phyloP scores from a whole-genome alignment of 2,329 filamentous ascomycete genomes.

The Ascocoryne sarcoides region DNA sequence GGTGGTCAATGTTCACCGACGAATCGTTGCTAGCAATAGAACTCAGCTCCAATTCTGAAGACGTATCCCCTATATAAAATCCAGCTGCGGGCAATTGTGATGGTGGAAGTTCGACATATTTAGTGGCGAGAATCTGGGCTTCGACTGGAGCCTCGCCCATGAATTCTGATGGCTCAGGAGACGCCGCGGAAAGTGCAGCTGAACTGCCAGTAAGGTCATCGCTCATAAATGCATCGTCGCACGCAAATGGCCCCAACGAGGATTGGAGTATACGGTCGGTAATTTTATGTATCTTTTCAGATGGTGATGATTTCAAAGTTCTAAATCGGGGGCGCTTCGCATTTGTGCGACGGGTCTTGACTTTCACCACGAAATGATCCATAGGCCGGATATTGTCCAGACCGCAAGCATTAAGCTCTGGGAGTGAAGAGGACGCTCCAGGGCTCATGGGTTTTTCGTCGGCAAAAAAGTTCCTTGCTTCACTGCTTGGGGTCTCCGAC shows the following conservation, averaged over 20 bases:
- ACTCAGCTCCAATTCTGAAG: not conserved
- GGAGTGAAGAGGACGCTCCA: too few species aligned
- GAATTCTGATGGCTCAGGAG: not conserved
- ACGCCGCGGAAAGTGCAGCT: not conserved
- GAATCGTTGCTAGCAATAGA: too few species aligned
- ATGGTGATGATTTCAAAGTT: not conserved
- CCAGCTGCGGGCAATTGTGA: not conserved
- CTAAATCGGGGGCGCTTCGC: not conserved
- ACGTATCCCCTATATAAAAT: not conserved
- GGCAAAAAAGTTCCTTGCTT: too few species aligned
- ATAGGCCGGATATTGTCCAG: constrained; percentile 51
- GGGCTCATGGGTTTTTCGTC: too few species aligned
- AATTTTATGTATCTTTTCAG: not conserved
- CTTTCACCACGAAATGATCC: constrained; percentile 53
- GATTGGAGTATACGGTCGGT: not conserved
- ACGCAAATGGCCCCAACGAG: not conserved
- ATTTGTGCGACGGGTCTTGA: constrained; percentile 28
- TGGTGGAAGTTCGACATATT: not conserved
- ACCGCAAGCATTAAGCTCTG: constrained; percentile 41
- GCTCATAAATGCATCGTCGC: not conserved
- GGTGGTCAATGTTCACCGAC: not conserved
- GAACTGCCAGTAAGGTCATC: not conserved
- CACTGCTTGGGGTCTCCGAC: too few species aligned
- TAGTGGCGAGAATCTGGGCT: not conserved
- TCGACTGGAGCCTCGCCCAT: not conserved